Evolutionary conservation across 1,139 yeast species (phyloP), one percentile per base, ranked within the genome.

Genomic region (Candida tunisiensis): DNA sequence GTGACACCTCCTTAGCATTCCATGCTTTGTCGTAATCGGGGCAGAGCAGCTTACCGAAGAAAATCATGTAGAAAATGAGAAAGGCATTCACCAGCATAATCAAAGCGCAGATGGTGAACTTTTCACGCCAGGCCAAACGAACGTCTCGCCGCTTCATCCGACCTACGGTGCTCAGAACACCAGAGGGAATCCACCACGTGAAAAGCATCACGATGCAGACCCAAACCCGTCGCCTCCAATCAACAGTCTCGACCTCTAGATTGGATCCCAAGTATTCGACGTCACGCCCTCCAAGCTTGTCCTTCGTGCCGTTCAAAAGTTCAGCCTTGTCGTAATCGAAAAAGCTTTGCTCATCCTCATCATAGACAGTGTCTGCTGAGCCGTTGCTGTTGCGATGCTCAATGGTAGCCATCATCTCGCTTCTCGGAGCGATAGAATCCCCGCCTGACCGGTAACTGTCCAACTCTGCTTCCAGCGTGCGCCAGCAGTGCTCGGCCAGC

Each of bases 111-210:
- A 55, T 47, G 3, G 44, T 49, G 8, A 55, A 24, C 34, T 55
- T 55, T 30, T 55, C 60, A 24, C 60, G 40, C 60, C 60, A 55
- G 1, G 60, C 60, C 39, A 53, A 41, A 8, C 60, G 44, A 13
- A 55, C 55, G 25, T 55, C 60, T 8, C 47, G 41, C 8, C 60
- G 41, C 28, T 44, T 45, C 57, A 55, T 53, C 11, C 55, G 40
- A 16, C 54, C 50, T 9, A 52, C 23, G 29, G 37, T 42, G 26
- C 37, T 40, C 18, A 55, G 36, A 12, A 49, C 24, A 2, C 54
- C 51, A 11, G 51, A 41, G 2, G 60, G 60, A 13, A 55, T 49
- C 60, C 60, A 55, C 36, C 45, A 55, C 2, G 60, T 55, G 21
- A 48, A 27, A 11, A 36, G 16, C 60, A 60, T 53, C 8, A 53